phyloP scores from a whole-genome alignment of 345 rosid species.

The Brassica nigra region DNA sequence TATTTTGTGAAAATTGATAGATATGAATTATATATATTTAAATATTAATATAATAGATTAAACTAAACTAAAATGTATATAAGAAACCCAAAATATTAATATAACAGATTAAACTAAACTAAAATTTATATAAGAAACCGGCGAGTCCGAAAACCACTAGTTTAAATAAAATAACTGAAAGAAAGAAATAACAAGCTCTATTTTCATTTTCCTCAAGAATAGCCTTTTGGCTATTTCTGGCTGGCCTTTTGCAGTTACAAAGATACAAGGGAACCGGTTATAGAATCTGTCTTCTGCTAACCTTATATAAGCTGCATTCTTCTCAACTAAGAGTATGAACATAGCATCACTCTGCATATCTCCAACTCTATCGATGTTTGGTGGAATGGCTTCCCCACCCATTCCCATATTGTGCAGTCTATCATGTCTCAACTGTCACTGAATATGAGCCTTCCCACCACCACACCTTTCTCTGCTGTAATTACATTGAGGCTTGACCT shows the following conservation, averaged over 20 bases:
- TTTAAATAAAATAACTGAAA: too few species aligned
- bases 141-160: too few species aligned
- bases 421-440: slow-evolving; percentile 98
- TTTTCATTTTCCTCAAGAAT: slow-evolving; percentile 91
- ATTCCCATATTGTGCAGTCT: slow-evolving; percentile 97
- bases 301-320: slow-evolving; percentile 92
- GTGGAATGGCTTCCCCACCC: slow-evolving; percentile 99
- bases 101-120: too few species aligned
- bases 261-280: slow-evolving; percentile 90
- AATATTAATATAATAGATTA: too few species aligned
- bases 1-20: too few species aligned
- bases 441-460: slow-evolving; percentile 86
- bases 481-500: slow-evolving; percentile 91
- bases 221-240: slow-evolving; percentile 95
- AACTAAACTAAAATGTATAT: too few species aligned
- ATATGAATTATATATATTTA: too few species aligned
- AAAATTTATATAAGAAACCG: too few species aligned
- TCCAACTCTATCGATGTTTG: slow-evolving; percentile 89
- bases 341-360: slow-evolving; percentile 92
- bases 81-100: too few species aligned
- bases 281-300: slow-evolving; percentile 95
- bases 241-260: slow-evolving; percentile 94
- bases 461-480: slow-evolving; percentile 93
- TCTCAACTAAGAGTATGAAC: slow-evolving; percentile 84
- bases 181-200: slow-evolving; percentile 47